Percentiles rank a stretch among this genome's conserved stretches.
Evolutionary conservation across 805 yeast genomes (phyloP).

Genomic region (Nematodospora valgi): DNA sequence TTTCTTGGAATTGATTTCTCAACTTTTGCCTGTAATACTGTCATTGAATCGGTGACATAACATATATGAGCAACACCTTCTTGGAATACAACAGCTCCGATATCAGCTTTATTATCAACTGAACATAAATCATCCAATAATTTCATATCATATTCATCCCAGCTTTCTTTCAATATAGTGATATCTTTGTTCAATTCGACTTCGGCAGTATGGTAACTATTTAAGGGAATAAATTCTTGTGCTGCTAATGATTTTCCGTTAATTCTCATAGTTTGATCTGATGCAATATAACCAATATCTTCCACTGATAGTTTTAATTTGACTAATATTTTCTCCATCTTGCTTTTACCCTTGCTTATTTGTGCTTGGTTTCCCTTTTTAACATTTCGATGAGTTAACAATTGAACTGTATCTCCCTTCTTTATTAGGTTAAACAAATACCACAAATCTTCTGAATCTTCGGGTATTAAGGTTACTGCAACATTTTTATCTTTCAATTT

Average conservation of each 20-base stretch:
- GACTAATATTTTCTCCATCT: conserved; percentile 46
- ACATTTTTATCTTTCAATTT: conserved; percentile 57
- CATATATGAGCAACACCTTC: conserved; percentile 96
- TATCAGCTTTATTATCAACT: conserved; percentile 77
- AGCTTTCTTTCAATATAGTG: conserved; percentile 66
- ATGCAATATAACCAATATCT: conserved; percentile 73
- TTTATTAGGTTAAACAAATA: conserved; percentile 76
- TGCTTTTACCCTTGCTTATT: conserved; percentile 44
- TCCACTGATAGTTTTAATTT: conserved; percentile 58
- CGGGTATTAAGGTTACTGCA: conserved; percentile 63
- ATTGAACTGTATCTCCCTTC: conserved; percentile 68
- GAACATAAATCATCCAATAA: conserved; percentile 67
- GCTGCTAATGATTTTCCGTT: conserved; percentile 72
- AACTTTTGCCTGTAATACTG: conserved; percentile 72
- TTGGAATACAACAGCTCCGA: conserved; percentile 90
- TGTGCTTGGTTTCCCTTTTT: conserved; percentile 30
- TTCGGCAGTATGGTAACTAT: conserved; percentile 85
- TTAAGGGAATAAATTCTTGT: conserved; percentile 74
- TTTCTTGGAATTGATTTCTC: conserved; percentile 84
- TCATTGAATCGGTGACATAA: conserved; percentile 83
- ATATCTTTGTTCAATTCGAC: conserved; percentile 68
- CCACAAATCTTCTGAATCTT: conserved; percentile 93
- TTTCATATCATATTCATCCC: conserved; percentile 72
- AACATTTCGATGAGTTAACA: conserved; percentile 67
- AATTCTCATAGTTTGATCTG: conserved; percentile 71